These are phyloP conservation scores for Epichloe coenophiala DNA, from an alignment of 2,329 filamentous ascomycete species.

Conservation along the genomic window DNA sequence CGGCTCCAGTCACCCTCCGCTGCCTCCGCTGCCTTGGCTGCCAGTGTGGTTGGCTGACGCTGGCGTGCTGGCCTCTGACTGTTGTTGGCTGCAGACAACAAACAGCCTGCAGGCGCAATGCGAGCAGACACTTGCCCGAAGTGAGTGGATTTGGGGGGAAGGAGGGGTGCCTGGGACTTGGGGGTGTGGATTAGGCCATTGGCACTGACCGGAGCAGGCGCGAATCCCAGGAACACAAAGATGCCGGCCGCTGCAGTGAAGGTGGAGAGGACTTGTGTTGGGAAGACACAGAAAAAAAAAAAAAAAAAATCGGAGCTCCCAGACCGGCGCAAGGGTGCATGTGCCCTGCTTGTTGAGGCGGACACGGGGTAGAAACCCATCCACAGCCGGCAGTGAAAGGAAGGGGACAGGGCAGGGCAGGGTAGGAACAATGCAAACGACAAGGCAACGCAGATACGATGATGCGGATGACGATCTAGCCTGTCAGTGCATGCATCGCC, in stretches of 20 bases:
- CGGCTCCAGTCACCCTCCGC: not conserved
- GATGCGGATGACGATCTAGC: not conserved
- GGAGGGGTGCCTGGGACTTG: not conserved
- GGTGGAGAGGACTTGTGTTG: not conserved
- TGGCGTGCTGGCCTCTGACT: not conserved
- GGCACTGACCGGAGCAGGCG: not conserved
- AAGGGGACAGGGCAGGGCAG: not conserved
- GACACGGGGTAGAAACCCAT: not conserved
- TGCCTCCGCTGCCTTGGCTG: not conserved
- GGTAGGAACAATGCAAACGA: not conserved
- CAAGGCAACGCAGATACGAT: not conserved
- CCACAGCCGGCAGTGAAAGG: not conserved
- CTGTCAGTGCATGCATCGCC: not conserved
- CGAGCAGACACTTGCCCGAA: not conserved
- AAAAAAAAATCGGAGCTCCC: constrained; percentile 7
- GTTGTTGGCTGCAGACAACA: not conserved
- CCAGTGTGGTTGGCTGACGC: not conserved
- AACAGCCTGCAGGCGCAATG: not conserved
- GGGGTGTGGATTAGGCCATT: not conserved
- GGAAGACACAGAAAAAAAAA: not conserved
- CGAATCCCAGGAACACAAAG: constrained; percentile 1
- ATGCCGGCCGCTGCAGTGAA: not conserved
- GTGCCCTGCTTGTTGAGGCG: constrained; percentile 3
- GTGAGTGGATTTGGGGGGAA: not conserved
- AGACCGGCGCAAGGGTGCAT: constrained; percentile 8